These are phyloP conservation scores for Gossypium schwendimanii DNA, from an alignment of 441 rosid species.

Conservation along the genomic window DNA sequence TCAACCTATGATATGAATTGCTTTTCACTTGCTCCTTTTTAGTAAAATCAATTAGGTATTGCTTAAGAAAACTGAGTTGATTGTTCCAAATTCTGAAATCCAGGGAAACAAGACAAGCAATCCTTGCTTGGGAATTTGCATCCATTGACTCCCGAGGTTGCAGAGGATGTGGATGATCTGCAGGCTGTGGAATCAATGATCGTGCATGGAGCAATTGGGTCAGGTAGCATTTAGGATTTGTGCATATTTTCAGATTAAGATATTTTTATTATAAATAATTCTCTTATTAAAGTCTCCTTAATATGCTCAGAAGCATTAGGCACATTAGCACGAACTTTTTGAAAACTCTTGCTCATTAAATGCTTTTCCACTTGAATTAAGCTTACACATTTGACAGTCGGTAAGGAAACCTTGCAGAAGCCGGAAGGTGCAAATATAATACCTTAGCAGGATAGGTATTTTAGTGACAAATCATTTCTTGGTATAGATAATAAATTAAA, in stretches of 20 bases:
- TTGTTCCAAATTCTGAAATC: slow-evolving; percentile 2
- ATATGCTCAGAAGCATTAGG: neutral
- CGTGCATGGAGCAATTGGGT: slow-evolving; percentile 56
- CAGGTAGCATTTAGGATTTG: slow-evolving; percentile 35
- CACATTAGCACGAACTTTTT: neutral
- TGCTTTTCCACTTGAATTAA: neutral
- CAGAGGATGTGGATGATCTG: slow-evolving; percentile 50
- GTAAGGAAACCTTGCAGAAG: neutral
- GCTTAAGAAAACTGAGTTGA: slow-evolving; percentile 1
- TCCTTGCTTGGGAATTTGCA: slow-evolving; percentile 41
- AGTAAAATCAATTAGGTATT: neutral
- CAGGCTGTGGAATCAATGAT: slow-evolving; percentile 57
- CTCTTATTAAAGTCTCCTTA: neutral
- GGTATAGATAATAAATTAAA: neutral
- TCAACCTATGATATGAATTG: neutral
- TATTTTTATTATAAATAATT: neutral
- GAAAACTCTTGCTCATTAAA: neutral
- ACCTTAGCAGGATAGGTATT: neutral
- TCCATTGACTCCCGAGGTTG: slow-evolving; percentile 62
- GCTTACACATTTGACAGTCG: neutral
- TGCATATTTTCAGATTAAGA: slow-evolving; percentile 2
- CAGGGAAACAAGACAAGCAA: slow-evolving; percentile 41
- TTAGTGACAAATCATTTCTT: neutral
- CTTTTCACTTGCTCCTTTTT: neutral
- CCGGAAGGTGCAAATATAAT: neutral